Percentiles rank a stretch among this genome's conserved stretches.
Conservation (phyloP, 352 stramenopile species). For the Globisporangium cederbergense region DNA sequence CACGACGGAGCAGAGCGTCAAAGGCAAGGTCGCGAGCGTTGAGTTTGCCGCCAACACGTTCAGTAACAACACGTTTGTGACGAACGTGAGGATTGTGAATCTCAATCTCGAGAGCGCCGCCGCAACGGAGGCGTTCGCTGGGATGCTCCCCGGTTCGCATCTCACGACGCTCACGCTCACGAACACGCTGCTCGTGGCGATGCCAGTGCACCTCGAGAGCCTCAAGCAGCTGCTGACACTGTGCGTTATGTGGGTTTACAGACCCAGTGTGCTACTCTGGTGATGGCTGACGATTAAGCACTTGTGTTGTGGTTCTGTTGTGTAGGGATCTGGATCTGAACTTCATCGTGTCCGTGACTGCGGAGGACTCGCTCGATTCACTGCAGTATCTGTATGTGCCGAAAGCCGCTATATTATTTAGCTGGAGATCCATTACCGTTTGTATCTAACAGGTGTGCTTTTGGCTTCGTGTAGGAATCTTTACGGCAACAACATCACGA, state of each 20-base stretch:
- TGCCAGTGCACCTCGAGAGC: conserved; percentile 7
- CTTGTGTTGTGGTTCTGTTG: neutral
- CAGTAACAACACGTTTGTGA: conserved; percentile 26
- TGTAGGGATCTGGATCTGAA: conserved; percentile 15
- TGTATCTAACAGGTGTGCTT: too few relatives aligned
- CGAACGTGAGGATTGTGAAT: conserved; percentile 31
- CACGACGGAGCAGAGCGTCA: conserved; percentile 32
- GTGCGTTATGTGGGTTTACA: neutral
- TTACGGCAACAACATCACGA: conserved; percentile 46
- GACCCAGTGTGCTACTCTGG: neutral
- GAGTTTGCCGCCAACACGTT: conserved; percentile 31
- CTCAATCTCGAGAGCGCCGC: conserved; percentile 5
- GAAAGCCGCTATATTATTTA: too few relatives aligned
- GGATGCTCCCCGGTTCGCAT: conserved; percentile 13
- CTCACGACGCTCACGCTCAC: conserved; percentile 8
- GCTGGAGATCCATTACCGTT: too few relatives aligned
- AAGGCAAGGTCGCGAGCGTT: conserved; percentile 40
- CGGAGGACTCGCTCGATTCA: conserved; percentile 2
- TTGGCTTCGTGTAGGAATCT: conserved; percentile 24
- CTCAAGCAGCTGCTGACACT: conserved; percentile 12
- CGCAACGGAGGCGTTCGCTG: neutral
- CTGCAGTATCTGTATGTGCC: conserved; percentile 12
- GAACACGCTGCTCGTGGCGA: conserved; percentile 9
- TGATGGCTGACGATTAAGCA: neutral
- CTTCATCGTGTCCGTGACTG: conserved; percentile 8